Conservation (phyloP, 2,329 filamentous ascomycete species). For the Sclerotinia trifoliorum region DNA sequence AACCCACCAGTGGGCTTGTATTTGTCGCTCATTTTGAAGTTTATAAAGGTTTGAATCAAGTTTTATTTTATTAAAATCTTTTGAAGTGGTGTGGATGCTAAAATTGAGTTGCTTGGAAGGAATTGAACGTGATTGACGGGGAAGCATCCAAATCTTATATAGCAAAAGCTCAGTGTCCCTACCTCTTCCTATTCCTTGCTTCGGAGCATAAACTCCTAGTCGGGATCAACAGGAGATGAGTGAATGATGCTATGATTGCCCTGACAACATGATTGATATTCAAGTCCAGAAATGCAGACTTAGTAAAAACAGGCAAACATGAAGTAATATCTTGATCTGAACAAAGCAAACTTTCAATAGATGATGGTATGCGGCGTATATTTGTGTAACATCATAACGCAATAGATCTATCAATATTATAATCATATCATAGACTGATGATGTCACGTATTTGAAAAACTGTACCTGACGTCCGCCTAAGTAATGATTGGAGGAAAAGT, state of each 20-base stretch:
- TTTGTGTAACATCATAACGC: not conserved
- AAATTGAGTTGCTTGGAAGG: not conserved
- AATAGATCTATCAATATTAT: not conserved
- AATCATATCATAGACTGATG: no score
- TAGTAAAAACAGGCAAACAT: not conserved
- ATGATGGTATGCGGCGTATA: not conserved
- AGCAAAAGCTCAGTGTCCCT: not conserved
- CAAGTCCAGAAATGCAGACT: not conserved
- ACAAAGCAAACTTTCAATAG: not conserved
- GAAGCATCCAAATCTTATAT: conserved; percentile 3
- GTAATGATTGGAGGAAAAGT: no score
- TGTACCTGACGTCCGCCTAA: not conserved
- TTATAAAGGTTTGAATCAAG: conserved; percentile 6
- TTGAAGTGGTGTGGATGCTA: not conserved
- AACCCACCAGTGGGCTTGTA: conserved; percentile 29
- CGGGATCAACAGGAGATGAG: not conserved
- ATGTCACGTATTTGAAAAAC: no score
- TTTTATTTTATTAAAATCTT: not conserved
- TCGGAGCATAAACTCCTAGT: not conserved
- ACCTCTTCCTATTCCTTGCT: not conserved
- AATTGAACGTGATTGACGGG: not conserved
- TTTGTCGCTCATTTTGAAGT: conserved; percentile 25
- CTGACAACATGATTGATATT: no score
- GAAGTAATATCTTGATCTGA: not conserved
- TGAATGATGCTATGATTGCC: not conserved